phyloP scores from a whole-genome alignment of 441 rosid genomes.

The Gossypium gossypioides region DNA sequence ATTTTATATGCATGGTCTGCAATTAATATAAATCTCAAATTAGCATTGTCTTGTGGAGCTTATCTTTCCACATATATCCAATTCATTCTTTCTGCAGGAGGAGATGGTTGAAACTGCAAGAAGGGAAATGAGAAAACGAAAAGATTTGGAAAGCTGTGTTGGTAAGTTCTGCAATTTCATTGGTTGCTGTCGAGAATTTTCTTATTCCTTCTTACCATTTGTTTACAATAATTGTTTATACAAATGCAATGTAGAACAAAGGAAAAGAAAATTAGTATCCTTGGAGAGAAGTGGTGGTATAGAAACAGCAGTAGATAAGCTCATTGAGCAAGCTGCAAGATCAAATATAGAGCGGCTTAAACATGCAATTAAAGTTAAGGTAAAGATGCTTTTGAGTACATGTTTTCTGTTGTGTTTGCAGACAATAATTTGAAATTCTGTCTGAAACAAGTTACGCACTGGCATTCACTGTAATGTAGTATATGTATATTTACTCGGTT shows the following conservation, averaged over 20 bases:
- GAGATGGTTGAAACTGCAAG: constrained; percentile 35
- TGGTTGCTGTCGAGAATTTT: background rate
- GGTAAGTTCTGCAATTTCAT: constrained; percentile 30
- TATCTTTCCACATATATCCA: background rate
- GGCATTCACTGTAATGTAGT: background rate
- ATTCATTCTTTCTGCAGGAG: constrained; percentile 38
- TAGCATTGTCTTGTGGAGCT: background rate
- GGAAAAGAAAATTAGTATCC: constrained; percentile 52
- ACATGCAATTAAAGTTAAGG: constrained; percentile 54
- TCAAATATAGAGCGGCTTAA: constrained; percentile 39
- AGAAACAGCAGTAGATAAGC: constrained; percentile 51
- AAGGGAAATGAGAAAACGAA: constrained; percentile 42
- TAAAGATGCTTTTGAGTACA: constrained; percentile 15
- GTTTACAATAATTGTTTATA: background rate
- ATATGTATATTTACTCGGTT: background rate
- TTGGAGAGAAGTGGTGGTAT: constrained; percentile 57
- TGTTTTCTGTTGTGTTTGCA: background rate
- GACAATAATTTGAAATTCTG: background rate
- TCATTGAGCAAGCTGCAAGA: constrained; percentile 49
- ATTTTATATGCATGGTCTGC: background rate
- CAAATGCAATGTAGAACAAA: constrained; percentile 38
- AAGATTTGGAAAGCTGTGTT: constrained; percentile 43
- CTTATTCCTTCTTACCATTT: background rate
- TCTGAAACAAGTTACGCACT: background rate
- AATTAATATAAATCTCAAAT: constrained; percentile 5